These are phyloP conservation scores for Ustilago hordei DNA, from an alignment of 1,284 basidiomycete species.

Conservation along the genomic window DNA sequence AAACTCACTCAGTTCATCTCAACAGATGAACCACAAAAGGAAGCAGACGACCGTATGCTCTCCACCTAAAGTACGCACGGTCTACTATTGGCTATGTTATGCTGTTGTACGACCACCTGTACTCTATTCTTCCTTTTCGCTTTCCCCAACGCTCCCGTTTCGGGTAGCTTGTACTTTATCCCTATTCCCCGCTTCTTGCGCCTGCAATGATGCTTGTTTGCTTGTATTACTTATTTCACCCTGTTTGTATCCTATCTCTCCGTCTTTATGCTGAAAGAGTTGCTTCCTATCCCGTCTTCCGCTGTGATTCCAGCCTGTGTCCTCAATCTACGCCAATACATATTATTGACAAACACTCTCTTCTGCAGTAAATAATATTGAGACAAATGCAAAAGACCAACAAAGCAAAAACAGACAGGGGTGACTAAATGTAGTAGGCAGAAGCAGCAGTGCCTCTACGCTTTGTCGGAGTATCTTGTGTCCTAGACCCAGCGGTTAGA, in stretches of 20 bases:
- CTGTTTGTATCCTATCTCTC: conserved; percentile 4
- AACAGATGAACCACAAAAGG: neutral
- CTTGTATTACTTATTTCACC: conserved; percentile 10
- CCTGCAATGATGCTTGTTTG: neutral
- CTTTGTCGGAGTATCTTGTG: conserved; percentile 31
- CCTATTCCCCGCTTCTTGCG: neutral
- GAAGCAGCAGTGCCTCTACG: conserved; percentile 39
- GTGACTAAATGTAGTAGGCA: conserved; percentile 43
- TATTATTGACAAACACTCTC: neutral
- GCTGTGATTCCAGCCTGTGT: neutral
- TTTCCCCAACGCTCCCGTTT: neutral
- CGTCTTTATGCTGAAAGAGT: neutral
- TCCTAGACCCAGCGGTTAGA: neutral
- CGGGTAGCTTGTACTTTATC: neutral
- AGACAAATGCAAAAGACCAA: neutral
- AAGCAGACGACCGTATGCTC: neutral
- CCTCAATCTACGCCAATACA: neutral
- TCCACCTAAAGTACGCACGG: neutral
- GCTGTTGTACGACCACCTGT: neutral
- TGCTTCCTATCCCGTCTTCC: neutral
- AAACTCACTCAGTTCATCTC: neutral
- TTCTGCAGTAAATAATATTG: neutral
- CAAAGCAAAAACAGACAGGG: neutral
- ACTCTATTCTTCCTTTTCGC: neutral
- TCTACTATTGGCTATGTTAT: neutral